A percentile compares a stretch with the other conserved stretches of the same genome.
Evolutionary conservation across 2,329 filamentous ascomycete species (phyloP).

Genomic region (Zymoseptoria passerinii): DNA sequence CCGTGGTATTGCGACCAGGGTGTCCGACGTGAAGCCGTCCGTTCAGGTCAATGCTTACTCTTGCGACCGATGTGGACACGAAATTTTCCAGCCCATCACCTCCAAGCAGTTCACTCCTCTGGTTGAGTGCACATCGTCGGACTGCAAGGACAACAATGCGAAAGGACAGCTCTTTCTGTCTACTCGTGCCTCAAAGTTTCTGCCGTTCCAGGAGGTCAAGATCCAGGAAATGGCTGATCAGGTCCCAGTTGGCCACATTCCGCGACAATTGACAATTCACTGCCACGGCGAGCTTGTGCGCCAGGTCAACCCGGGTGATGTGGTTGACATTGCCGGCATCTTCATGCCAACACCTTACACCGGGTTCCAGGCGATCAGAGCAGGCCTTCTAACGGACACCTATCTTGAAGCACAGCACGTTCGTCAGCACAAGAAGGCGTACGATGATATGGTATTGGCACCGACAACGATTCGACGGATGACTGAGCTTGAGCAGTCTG

Average conservation of each 20-base stretch:
- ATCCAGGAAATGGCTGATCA: constrained; percentile 99
- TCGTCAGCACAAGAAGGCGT: constrained; percentile 95
- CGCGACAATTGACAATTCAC: constrained; percentile 78
- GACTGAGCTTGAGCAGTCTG: constrained; percentile 72
- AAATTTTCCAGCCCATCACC: constrained; percentile 93
- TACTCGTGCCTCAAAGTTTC: constrained; percentile 91
- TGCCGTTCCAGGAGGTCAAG: constrained; percentile 97
- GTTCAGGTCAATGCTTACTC: constrained; percentile 98
- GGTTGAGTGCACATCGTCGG: constrained; percentile 76
- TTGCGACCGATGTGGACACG: constrained; percentile 90
- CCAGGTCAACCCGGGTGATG: constrained; percentile 84
- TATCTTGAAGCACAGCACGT: constrained; percentile 93
- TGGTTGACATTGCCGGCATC: constrained; percentile 88
- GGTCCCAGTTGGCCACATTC: constrained; percentile 95
- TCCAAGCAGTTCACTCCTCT: constrained; percentile 87
- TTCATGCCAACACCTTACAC: constrained; percentile 97
- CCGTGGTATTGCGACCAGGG: constrained; percentile 85
- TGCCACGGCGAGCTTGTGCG: constrained; percentile 82
- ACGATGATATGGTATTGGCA: constrained; percentile 83
- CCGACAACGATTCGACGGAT: constrained; percentile 72
- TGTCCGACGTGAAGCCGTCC: constrained; percentile 94
- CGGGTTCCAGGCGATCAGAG: constrained; percentile 95
- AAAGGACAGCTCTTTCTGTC: constrained; percentile 92
- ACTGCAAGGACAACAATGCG: constrained; percentile 81
- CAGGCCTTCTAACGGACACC: constrained; percentile 92